phyloP scores from a whole-genome alignment of 2,329 filamentous ascomycete species.

The Cercospora sp. region DNA sequence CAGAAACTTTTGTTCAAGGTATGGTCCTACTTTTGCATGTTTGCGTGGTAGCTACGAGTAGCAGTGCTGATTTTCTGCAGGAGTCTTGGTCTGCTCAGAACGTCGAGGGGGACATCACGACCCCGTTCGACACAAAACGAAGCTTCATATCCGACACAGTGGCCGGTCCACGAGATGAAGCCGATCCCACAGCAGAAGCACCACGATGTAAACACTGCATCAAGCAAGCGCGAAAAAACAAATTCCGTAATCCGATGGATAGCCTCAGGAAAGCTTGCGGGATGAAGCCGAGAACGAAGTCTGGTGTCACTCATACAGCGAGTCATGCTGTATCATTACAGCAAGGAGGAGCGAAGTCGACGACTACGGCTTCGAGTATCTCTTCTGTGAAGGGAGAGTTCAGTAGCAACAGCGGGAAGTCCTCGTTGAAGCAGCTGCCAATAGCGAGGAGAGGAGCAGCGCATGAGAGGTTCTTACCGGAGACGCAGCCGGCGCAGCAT shows the following conservation, averaged over 20 bases:
- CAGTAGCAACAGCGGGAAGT: background rate
- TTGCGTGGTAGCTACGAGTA: background rate
- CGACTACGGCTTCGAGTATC: background rate
- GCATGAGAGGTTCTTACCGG: background rate
- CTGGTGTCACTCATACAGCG: background rate
- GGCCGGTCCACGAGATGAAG: conserved; percentile 1
- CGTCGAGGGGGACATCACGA: background rate
- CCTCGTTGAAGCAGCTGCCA: background rate
- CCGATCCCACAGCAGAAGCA: background rate
- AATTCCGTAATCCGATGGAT: background rate
- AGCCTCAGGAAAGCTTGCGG: background rate
- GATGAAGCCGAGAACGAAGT: background rate
- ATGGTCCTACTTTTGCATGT: background rate
- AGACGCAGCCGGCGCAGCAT: conserved; percentile 7
- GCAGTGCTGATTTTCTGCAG: too few relatives aligned
- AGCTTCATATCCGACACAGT: background rate
- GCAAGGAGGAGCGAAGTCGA: background rate
- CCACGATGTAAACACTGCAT: conserved; percentile 6
- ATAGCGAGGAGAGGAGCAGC: background rate
- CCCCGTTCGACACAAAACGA: background rate
- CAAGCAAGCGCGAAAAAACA: conserved; percentile 5
- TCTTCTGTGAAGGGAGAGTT: background rate
- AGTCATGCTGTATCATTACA: background rate
- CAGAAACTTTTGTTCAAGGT: conserved; percentile 1
- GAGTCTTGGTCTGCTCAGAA: background rate